Conservation (phyloP, 805 yeast species). For the Yamadazyma philogaea region DNA sequence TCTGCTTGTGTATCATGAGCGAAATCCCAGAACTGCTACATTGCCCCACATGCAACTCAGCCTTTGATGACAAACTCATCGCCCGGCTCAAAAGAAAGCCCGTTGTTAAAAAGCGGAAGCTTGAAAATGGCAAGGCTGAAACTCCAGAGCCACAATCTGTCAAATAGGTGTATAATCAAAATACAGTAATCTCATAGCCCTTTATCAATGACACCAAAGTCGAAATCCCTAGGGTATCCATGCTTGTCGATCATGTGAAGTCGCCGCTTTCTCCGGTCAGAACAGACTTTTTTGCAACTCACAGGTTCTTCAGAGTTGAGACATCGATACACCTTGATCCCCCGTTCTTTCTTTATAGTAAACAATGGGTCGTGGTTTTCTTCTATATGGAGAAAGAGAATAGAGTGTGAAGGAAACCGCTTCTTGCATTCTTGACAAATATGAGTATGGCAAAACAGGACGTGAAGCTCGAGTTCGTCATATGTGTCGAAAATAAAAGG, state of each 20-base stretch:
- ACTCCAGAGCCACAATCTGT: background rate
- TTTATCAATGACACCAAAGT: slow-evolving; percentile 27
- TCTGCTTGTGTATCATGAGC: slow-evolving; percentile 80
- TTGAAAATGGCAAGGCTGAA: slow-evolving; percentile 15
- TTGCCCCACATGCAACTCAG: slow-evolving; percentile 87
- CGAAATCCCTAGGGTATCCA: slow-evolving; percentile 40
- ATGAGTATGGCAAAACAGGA: slow-evolving; percentile 25
- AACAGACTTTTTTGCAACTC: slow-evolving; percentile 40
- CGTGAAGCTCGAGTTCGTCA: slow-evolving; percentile 21
- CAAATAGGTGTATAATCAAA: background rate
- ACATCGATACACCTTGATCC: slow-evolving; percentile 43
- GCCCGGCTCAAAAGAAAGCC: slow-evolving; percentile 60
- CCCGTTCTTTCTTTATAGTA: slow-evolving; percentile 31
- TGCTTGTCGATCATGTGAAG: slow-evolving; percentile 52
- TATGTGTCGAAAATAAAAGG: slow-evolving; percentile 11
- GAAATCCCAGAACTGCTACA: slow-evolving; percentile 58
- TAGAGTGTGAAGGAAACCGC: slow-evolving; percentile 41
- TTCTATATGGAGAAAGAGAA: slow-evolving; percentile 47
- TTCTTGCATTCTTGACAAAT: slow-evolving; percentile 36
- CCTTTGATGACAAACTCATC: slow-evolving; percentile 64
- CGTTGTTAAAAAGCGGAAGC: slow-evolving; percentile 42
- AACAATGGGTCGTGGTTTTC: slow-evolving; percentile 54
- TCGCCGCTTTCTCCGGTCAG: slow-evolving; percentile 38
- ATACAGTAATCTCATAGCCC: slow-evolving; percentile 19
- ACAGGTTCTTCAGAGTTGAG: slow-evolving; percentile 18